phyloP scores from a whole-genome alignment of 441 rosid species.

The Adansonia grandidieri region DNA sequence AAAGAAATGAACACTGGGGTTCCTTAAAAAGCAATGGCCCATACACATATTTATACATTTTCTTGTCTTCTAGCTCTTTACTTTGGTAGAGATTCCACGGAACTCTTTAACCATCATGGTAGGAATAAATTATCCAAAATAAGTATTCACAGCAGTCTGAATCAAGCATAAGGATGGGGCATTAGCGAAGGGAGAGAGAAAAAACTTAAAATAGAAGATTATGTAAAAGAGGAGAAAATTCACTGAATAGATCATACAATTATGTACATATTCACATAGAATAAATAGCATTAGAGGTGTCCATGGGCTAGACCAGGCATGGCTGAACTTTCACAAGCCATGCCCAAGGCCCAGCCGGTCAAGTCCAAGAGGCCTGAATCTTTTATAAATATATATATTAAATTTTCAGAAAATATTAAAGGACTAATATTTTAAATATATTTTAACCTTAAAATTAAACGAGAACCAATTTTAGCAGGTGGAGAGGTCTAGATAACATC shows the following conservation, averaged over 20 bases:
- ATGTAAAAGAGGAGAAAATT: background rate
- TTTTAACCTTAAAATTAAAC: too few species aligned
- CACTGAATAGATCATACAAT: background rate
- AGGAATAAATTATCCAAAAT: background rate
- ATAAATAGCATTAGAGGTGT: background rate
- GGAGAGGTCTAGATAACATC: constrained; percentile 5
- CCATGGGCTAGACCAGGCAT: too few species aligned
- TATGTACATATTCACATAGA: background rate
- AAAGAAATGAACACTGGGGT: background rate
- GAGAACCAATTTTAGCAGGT: background rate
- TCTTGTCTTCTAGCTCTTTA: background rate
- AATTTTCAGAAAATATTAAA: too few species aligned
- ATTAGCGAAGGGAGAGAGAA: background rate
- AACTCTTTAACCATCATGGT: background rate
- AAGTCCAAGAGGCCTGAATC: too few species aligned
- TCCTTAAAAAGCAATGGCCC: constrained; percentile 8
- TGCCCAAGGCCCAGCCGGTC: too few species aligned
- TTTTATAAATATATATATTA: too few species aligned
- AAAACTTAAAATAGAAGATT: background rate
- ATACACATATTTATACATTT: background rate
- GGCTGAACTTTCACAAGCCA: too few species aligned
- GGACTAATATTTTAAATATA: too few species aligned
- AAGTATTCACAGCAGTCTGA: background rate
- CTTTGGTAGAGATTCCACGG: background rate
- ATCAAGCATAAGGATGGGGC: background rate